A percentile compares a stretch with the other conserved stretches of the same genome.
Conservation (phyloP, 768 basidiomycete species). For the Tylopilus sp. region DNA sequence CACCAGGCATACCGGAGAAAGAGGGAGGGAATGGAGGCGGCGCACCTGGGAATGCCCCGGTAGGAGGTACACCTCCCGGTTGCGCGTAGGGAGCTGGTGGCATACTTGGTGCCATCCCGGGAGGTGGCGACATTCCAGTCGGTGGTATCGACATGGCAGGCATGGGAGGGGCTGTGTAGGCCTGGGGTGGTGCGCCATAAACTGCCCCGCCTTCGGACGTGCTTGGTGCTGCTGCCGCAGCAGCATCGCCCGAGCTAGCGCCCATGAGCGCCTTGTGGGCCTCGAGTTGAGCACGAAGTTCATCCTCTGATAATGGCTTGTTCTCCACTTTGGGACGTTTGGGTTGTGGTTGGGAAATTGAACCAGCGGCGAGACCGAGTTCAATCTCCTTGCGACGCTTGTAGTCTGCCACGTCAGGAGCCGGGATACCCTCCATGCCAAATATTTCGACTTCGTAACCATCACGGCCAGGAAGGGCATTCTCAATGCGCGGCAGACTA, state of each 20-base stretch:
- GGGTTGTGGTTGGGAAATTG: conserved; percentile 75
- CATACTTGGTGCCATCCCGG: conserved; percentile 41
- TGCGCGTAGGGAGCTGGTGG: conserved; percentile 40
- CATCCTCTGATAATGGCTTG: conserved; percentile 72
- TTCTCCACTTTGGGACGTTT: conserved; percentile 84
- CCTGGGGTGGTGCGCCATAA: conserved; percentile 70
- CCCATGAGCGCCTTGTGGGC: conserved; percentile 95
- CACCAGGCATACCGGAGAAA: conserved; percentile 42
- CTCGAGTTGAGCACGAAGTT: conserved; percentile 79
- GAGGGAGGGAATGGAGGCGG: conserved; percentile 38
- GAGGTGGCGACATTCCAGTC: conserved; percentile 35
- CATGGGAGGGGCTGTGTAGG: conserved; percentile 51
- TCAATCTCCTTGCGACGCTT: conserved; percentile 95
- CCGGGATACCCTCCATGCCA: conserved; percentile 98
- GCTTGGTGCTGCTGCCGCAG: conserved; percentile 34
- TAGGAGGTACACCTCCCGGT: conserved; percentile 35
- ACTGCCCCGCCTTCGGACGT: conserved; percentile 47
- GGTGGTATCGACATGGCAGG: conserved; percentile 26
- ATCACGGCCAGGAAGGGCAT: conserved; percentile 93
- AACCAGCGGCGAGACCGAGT: conserved; percentile 77
- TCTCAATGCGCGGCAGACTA: conserved; percentile 87
- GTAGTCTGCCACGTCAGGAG: conserved; percentile 92
- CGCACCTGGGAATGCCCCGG: conserved; percentile 37
- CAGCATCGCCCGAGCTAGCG: conserved; percentile 36
- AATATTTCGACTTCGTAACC: conserved; percentile 99